These are phyloP conservation scores for Naegleria fowleri DNA, from an alignment of 208 protist species.

Conservation along the genomic window DNA sequence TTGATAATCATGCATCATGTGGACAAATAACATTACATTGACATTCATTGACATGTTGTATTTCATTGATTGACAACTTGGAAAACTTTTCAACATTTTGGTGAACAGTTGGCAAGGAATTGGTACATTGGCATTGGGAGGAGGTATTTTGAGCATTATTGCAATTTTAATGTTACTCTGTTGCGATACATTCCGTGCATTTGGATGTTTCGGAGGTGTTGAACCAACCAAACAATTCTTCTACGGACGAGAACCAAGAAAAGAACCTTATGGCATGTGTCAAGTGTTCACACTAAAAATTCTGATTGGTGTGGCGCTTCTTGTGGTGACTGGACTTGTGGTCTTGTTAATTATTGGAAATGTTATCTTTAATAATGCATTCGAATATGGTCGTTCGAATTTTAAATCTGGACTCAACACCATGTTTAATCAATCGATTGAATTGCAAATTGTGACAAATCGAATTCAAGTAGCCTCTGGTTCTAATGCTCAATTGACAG, in stretches of 20 bases:
- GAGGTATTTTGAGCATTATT: background rate
- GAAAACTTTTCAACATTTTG: too few relatives aligned
- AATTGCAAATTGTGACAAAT: background rate
- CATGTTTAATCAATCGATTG: background rate
- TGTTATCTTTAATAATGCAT: background rate
- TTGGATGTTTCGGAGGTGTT: background rate
- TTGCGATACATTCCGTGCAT: background rate
- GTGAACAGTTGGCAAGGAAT: background rate
- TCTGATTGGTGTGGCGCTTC: background rate
- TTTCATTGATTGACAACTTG: too few relatives aligned
- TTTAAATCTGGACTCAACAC: background rate
- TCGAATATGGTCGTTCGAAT: background rate
- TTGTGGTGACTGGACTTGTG: background rate
- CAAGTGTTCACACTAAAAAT: background rate
- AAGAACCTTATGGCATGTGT: background rate
- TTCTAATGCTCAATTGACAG: background rate
- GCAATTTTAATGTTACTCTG: background rate
- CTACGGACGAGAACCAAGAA: background rate
- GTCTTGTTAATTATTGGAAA: background rate
- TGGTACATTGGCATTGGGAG: background rate
- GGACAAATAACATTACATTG: too few relatives aligned
- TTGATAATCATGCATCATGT: too few relatives aligned
- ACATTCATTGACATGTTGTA: too few relatives aligned
- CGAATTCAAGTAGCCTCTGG: background rate
- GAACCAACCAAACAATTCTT: background rate